These are phyloP conservation scores for Prinsepia uniflora DNA, from an alignment of 306 rosid species.

Conservation along the genomic window DNA sequence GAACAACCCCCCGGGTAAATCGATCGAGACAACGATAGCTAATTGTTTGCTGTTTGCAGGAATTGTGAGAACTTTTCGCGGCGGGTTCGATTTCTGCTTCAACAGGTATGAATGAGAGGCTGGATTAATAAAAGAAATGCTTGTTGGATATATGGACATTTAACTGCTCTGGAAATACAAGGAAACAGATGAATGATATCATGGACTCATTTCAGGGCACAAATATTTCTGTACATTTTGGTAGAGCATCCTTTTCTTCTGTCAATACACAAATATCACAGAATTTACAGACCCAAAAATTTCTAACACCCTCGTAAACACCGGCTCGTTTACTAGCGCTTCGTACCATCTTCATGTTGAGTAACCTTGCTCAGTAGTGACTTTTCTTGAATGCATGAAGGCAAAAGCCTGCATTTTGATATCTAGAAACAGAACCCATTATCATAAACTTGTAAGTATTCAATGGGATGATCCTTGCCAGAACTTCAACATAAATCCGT, in stretches of 20 bases:
- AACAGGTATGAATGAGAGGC: too few relatives aligned
- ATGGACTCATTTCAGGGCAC: conserved; percentile 7
- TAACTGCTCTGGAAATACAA: background rate
- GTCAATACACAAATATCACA: background rate
- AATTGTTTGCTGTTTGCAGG: too few relatives aligned
- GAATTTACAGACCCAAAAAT: conserved; percentile 4
- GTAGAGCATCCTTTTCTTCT: conserved; percentile 7
- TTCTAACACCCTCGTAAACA: background rate
- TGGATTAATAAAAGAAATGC: too few relatives aligned
- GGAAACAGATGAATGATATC: background rate
- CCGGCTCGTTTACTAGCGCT: background rate
- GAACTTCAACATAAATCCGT: conserved; percentile 41
- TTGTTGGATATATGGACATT: background rate
- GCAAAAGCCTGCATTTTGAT: conserved; percentile 15
- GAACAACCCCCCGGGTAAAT: too few relatives aligned
- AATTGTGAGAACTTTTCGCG: too few relatives aligned
- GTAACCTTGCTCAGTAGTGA: conserved; percentile 2
- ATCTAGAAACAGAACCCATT: conserved; percentile 17
- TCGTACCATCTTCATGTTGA: background rate
- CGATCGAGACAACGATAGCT: too few relatives aligned
- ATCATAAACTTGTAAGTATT: conserved; percentile 15
- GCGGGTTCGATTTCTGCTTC: too few relatives aligned
- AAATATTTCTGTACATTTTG: conserved; percentile 27
- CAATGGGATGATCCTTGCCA: conserved; percentile 38
- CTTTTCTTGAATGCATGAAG: background rate